These are phyloP conservation scores for Mycena crocata DNA, from an alignment of 768 basidiomycete genomes.

Conservation along the genomic window DNA sequence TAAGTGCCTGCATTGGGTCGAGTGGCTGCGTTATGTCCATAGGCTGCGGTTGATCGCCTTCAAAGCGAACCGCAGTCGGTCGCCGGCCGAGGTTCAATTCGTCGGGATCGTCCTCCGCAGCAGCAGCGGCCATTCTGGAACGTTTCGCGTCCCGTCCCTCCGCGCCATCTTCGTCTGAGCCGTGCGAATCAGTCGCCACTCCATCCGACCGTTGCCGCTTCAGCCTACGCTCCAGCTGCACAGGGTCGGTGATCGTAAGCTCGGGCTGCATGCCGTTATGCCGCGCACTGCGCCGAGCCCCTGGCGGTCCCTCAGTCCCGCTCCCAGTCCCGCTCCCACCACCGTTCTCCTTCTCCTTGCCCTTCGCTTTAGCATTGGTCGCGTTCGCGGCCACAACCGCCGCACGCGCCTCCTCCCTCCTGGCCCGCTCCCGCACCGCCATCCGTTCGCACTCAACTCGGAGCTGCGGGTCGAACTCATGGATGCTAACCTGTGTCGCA, in stretches of 20 bases:
- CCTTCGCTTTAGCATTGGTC: constrained; percentile 64
- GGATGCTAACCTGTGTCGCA: constrained; percentile 85
- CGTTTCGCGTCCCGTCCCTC: constrained; percentile 69
- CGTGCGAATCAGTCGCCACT: constrained; percentile 60
- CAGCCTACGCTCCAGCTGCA: constrained; percentile 77
- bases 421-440: constrained; percentile 79
- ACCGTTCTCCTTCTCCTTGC: constrained; percentile 52
- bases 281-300: constrained; percentile 77
- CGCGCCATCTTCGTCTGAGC: constrained; percentile 65
- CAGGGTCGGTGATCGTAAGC: constrained; percentile 78
- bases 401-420: constrained; percentile 67
- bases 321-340: constrained; percentile 44
- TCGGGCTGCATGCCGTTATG: constrained; percentile 80
- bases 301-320: constrained; percentile 49
- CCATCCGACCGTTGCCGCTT: constrained; percentile 78
- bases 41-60: constrained; percentile 39
- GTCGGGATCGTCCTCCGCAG: constrained; percentile 60
- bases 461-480: constrained; percentile 86
- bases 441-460: constrained; percentile 88
- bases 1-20: constrained; percentile 26
- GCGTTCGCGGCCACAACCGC: constrained; percentile 65
- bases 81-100: constrained; percentile 56
- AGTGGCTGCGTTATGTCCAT: constrained; percentile 32
- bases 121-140: constrained; percentile 57
- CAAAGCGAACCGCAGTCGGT: constrained; percentile 63